Percentiles rank a stretch among this genome's conserved stretches.
phyloP scores from a whole-genome alignment of 192 early-diverging fungal genomes.

The Backusella tarrabulga region DNA sequence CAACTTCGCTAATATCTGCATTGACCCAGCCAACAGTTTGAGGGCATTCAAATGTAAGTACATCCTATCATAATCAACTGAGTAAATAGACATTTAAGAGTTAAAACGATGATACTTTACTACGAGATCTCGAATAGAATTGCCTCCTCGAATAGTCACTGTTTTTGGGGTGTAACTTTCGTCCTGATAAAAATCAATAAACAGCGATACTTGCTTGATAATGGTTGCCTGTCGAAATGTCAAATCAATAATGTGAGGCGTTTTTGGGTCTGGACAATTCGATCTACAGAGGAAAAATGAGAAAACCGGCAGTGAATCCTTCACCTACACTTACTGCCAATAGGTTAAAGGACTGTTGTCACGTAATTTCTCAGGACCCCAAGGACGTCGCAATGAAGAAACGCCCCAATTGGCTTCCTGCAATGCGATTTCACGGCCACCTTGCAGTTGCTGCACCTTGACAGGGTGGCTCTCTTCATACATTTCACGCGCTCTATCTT shows the following conservation, averaged over 20 bases:
- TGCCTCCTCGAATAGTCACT: constrained; percentile 69
- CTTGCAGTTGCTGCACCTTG: constrained; percentile 24
- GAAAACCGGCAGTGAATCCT: neutral
- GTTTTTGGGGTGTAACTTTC: constrained; percentile 78
- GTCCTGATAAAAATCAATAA: constrained; percentile 74
- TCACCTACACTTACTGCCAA: constrained; percentile 64
- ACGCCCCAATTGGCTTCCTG: constrained; percentile 63
- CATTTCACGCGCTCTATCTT: constrained; percentile 9
- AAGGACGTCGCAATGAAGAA: constrained; percentile 62
- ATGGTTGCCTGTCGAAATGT: constrained; percentile 62
- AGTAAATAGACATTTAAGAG: neutral
- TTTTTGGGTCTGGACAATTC: constrained; percentile 65
- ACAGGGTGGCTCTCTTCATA: constrained; percentile 23
- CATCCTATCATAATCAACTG: constrained; percentile 37
- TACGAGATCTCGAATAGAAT: constrained; percentile 61
- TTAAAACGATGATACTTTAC: constrained; percentile 14
- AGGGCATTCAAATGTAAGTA: constrained; percentile 48
- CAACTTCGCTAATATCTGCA: constrained; percentile 47
- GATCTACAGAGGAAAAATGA: constrained; percentile 12
- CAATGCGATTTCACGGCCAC: constrained; percentile 58
- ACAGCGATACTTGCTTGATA: constrained; percentile 61
- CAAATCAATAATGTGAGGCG: constrained; percentile 75
- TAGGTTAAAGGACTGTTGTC: constrained; percentile 71
- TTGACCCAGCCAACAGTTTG: constrained; percentile 70
- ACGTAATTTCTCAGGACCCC: constrained; percentile 60